Conservation (phyloP, 192 early-diverging fungal species). For the Lobosporangium transversale region DNA sequence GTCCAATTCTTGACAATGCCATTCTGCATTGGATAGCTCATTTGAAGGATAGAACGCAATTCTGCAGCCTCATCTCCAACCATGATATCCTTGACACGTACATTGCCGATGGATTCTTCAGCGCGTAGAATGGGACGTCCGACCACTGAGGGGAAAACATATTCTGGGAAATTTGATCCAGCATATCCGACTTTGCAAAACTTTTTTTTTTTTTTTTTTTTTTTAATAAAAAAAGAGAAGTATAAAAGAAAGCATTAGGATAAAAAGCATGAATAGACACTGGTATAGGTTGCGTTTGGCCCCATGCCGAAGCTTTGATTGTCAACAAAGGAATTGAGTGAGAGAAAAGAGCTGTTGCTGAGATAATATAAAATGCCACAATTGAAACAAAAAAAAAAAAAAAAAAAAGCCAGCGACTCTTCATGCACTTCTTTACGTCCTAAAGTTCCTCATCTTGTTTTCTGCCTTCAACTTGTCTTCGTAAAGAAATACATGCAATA, state of each 20-base stretch:
- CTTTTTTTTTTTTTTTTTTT: conserved; percentile 44
- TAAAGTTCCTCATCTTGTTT: too few relatives aligned
- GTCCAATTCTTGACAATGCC: conserved; percentile 98
- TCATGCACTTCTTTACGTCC: too few relatives aligned
- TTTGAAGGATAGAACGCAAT: conserved; percentile 86
- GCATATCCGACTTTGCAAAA: conserved; percentile 98
- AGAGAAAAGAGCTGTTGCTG: too few relatives aligned
- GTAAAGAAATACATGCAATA: too few relatives aligned
- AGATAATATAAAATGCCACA: too few relatives aligned
- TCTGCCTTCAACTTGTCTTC: too few relatives aligned
- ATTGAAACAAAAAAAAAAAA: too few relatives aligned
- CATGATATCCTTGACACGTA: conserved; percentile 94
- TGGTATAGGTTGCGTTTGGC: background rate
- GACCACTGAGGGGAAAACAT: conserved; percentile 98
- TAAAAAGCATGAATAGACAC: background rate
- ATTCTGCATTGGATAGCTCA: conserved; percentile 99
- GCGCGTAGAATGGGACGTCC: conserved; percentile 97
- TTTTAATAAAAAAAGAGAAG: background rate
- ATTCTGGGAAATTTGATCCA: conserved; percentile 94
- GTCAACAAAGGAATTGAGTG: background rate
- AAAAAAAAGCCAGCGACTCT: too few relatives aligned
- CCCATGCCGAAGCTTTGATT: background rate
- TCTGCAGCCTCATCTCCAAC: conserved; percentile 97
- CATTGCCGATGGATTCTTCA: conserved; percentile 85
- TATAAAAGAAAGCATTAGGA: too few relatives aligned